Conservation (phyloP, 805 yeast genomes). For the Nakazawaea ambrosiae region DNA sequence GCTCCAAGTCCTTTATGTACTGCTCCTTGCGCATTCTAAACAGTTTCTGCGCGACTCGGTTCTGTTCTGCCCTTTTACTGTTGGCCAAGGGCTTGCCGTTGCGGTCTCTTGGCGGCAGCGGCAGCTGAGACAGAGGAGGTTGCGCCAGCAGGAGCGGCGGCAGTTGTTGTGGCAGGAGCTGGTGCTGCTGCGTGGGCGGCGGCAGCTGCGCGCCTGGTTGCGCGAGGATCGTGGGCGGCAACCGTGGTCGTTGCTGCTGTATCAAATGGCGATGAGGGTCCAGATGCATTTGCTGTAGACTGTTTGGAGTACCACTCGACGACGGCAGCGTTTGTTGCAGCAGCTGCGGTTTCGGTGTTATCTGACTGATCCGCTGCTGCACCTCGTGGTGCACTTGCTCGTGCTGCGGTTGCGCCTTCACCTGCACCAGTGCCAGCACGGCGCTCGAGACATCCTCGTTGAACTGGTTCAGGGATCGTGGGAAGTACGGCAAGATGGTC, state of each 20-base stretch:
- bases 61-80: slow-evolving; percentile 86
- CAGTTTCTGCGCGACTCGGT: slow-evolving; percentile 87
- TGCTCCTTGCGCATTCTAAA: slow-evolving; percentile 80
- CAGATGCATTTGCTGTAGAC: background rate
- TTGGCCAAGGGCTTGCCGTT: slow-evolving; percentile 41
- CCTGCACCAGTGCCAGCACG: slow-evolving; percentile 11
- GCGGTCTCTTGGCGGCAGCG: slow-evolving; percentile 5
- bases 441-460: slow-evolving; percentile 12
- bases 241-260: slow-evolving; percentile 6
- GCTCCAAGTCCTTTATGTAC: slow-evolving; percentile 74
- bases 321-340: background rate
- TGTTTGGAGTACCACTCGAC: background rate
- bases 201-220: background rate
- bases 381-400: slow-evolving; percentile 13
- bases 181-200: slow-evolving; percentile 1
- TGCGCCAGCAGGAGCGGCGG: slow-evolving; percentile 8
- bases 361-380: slow-evolving; percentile 5
- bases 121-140: slow-evolving; percentile 1
- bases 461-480: slow-evolving; percentile 8
- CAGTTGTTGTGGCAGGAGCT: slow-evolving; percentile 10
- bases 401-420: slow-evolving; percentile 14
- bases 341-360: background rate
- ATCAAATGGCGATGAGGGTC: background rate
- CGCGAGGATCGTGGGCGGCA: background rate
- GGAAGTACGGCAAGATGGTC: background rate